These are phyloP conservation scores for Scleroderma citrinum DNA, from an alignment of 768 basidiomycete genomes.

Conservation along the genomic window DNA sequence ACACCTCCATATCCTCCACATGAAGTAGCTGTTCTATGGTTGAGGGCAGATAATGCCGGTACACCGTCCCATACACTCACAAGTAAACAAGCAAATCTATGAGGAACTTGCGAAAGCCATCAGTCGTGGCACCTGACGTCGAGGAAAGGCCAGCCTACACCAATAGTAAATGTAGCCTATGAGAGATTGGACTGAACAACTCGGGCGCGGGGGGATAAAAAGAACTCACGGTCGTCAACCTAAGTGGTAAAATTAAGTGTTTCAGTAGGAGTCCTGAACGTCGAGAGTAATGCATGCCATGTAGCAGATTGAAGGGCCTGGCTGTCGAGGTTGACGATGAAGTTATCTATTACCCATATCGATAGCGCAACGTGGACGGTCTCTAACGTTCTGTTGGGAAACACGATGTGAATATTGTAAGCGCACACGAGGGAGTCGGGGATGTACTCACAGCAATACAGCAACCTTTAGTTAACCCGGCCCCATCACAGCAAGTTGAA, in stretches of 20 bases:
- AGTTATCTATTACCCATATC: constrained; percentile 7
- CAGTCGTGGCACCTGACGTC: background rate
- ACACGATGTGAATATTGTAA: background rate
- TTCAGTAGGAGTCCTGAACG: background rate
- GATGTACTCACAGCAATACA: background rate
- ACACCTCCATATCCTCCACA: constrained; percentile 8
- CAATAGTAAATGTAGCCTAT: constrained; percentile 1
- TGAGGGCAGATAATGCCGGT: background rate
- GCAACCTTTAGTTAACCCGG: constrained; percentile 2
- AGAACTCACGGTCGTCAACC: constrained; percentile 1
- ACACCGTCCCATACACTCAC: background rate
- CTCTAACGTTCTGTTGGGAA: constrained; percentile 1
- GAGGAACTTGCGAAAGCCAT: background rate
- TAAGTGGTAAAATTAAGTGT: background rate
- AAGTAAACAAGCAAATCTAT: constrained; percentile 5
- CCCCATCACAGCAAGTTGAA: background rate
- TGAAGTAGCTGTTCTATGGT: constrained; percentile 4
- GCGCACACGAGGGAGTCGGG: background rate
- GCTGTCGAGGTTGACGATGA: background rate
- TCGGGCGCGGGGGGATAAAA: background rate
- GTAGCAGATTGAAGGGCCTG: background rate
- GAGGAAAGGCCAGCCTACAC: background rate
- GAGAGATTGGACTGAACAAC: background rate
- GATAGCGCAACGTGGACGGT: constrained; percentile 5
- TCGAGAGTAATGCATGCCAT: background rate